A percentile compares a stretch with the other conserved stretches of the same genome.
Conservation (phyloP, 768 basidiomycete genomes). For the Lentinula edodes region DNA sequence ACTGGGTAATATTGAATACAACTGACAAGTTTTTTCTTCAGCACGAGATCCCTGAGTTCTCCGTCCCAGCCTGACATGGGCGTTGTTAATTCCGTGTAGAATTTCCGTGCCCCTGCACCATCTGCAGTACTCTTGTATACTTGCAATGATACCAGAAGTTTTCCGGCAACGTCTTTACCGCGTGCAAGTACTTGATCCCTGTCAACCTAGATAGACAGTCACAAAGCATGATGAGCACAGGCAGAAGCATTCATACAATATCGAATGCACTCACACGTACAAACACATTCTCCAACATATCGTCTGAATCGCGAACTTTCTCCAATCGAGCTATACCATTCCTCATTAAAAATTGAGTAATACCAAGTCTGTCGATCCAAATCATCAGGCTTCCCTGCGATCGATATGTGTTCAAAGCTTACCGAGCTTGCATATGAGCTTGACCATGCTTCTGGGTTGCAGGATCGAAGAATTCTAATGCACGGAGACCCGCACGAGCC, state of each 20-base stretch:
- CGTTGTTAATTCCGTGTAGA: constrained; percentile 74
- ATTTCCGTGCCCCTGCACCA: constrained; percentile 70
- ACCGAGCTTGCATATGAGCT: constrained; percentile 90
- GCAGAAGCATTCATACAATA: neutral
- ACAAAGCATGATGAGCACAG: neutral
- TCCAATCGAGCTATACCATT: constrained; percentile 67
- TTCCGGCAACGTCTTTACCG: constrained; percentile 64
- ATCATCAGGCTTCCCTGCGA: neutral
- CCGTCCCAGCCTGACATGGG: constrained; percentile 69
- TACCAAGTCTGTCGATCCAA: constrained; percentile 53
- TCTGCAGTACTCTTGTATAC: constrained; percentile 85
- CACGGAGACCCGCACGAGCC: constrained; percentile 79
- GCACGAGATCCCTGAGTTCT: constrained; percentile 70
- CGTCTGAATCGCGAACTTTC: constrained; percentile 53
- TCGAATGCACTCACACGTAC: constrained; percentile 46
- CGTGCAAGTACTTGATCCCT: constrained; percentile 58
- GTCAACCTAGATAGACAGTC: constrained; percentile 48
- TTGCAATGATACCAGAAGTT: constrained; percentile 75
- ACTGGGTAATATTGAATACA: neutral
- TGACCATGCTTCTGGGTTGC: constrained; percentile 78
- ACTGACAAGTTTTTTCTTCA: constrained; percentile 73
- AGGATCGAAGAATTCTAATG: constrained; percentile 75
- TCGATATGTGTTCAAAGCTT: constrained; percentile 12
- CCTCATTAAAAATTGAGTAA: constrained; percentile 72
- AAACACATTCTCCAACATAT: constrained; percentile 61